Base-by-base conservation (phyloP, 352 stramenopile species). In the Globisporangium sylvaticum region DNA sequence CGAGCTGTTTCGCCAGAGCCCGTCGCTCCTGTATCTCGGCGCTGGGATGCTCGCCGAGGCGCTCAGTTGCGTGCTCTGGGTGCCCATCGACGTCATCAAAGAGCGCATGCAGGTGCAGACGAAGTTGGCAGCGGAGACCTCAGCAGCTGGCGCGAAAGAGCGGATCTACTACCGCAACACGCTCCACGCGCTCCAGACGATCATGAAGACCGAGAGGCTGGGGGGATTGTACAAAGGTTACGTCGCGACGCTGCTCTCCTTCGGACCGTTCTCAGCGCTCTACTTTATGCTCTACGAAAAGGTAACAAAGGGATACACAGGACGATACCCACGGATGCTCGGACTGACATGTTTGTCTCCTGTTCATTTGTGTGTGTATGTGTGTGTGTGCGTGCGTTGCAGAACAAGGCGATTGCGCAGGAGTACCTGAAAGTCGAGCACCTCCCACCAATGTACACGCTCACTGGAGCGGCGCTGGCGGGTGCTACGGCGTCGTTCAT, bases 81-180 rank as follows among this genome's bases (percentile, higher is more conserved):
- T 99, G n/a, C 97, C 97, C n/a, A 96, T 99, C 32, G 97, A 99
- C 71, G 97, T 99, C 39, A 89, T 99, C 37, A 99, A 99, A 72
- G 97, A 99, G 78, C 88, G 97, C 64, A 91, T 99, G 82, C 97
- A 99, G 87, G 92, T 99, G 29, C 96, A 98, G 71, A 66, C 64
- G 15, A 66, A 75, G n/a, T 25, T 65, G 3, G 39, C 54, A 6
- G 50, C 32, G 1, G n/a, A 50, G 42, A 3, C n/a, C 9, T 65
- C 64, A 0, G 53, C 37, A 9, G 15, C 9, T 3, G 9, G 24
- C 7, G 24, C 39, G 0, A 50, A 12, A 1, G 48, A 52, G 29
- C 75, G 76, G 55, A 60, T 85, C 34, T 95, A 96, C 65, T 99
- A 99, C 68, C 90, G 87, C 66, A 94, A 91, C 42, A 98, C 88